A percentile compares a stretch with the other conserved stretches of the same genome.
phyloP scores from a whole-genome alignment of 2,329 filamentous ascomycete species.

The Grosmannia serpens region DNA sequence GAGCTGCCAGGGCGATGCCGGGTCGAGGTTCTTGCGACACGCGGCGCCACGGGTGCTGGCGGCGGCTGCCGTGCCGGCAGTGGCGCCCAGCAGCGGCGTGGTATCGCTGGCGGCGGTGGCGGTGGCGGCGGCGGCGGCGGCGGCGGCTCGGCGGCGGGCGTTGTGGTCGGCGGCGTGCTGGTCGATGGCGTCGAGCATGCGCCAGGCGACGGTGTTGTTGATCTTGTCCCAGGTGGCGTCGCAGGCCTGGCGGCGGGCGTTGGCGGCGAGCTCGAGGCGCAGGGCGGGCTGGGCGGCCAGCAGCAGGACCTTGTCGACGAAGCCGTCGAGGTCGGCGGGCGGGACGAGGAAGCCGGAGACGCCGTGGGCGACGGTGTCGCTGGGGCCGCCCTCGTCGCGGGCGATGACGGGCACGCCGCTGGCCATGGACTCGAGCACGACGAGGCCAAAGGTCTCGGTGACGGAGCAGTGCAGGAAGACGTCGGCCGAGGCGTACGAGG shows the following conservation, averaged over 20 bases:
- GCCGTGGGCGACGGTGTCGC: constrained; percentile 51
- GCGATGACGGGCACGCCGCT: constrained; percentile 59
- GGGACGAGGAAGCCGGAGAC: constrained; percentile 49
- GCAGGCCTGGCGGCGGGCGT: constrained; percentile 44
- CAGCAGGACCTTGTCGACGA: constrained; percentile 40
- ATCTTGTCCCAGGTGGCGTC: constrained; percentile 61
- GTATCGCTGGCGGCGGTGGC: background rate
- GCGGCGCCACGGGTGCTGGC: background rate
- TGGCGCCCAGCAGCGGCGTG: background rate
- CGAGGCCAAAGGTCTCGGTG: constrained; percentile 61
- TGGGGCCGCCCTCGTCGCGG: constrained; percentile 57
- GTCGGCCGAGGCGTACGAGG: constrained; percentile 56
- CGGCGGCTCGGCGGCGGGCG: constrained; percentile 5
- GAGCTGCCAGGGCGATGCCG: constrained; percentile 28
- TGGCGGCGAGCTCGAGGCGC: constrained; percentile 31
- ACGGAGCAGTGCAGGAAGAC: constrained; percentile 62
- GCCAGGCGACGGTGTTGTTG: constrained; percentile 57
- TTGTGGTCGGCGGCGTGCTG: constrained; percentile 26
- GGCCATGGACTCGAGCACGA: constrained; percentile 61
- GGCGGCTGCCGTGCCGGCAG: background rate
- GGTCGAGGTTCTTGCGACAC: background rate
- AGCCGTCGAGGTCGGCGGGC: constrained; percentile 46
- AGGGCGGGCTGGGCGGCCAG: constrained; percentile 34
- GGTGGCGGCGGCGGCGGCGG: constrained; percentile 1
- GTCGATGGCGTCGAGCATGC: constrained; percentile 43